A percentile compares a stretch with the other conserved stretches of the same genome.
phyloP scores from a whole-genome alignment of 1,284 basidiomycete genomes.

The Cryptococcus sp. region DNA sequence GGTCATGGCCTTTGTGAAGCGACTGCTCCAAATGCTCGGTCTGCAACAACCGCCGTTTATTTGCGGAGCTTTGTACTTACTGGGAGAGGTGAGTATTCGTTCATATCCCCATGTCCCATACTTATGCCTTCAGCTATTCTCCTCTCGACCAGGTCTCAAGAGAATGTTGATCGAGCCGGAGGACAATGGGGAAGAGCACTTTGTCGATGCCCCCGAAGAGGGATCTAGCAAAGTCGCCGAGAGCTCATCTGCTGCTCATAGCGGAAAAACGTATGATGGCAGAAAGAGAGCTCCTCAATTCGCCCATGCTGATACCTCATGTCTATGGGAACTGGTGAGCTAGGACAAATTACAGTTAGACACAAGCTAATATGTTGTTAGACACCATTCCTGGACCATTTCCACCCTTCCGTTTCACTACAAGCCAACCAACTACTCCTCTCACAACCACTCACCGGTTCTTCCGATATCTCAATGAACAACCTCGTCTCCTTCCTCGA shows the following conservation, averaged over 20 bases:
- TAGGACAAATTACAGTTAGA: neutral
- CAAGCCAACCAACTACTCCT: constrained; percentile 77
- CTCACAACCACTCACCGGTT: constrained; percentile 63
- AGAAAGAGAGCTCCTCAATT: constrained; percentile 87
- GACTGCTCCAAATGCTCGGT: constrained; percentile 79
- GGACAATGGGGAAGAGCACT: constrained; percentile 53
- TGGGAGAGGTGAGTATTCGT: constrained; percentile 50
- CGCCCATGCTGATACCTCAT: constrained; percentile 74
- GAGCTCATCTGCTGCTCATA: neutral
- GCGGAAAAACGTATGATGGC: constrained; percentile 61
- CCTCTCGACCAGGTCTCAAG: constrained; percentile 64
- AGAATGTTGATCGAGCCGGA: constrained; percentile 57
- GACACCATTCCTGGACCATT: constrained; percentile 71
- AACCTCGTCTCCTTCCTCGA: constrained; percentile 90
- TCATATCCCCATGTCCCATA: neutral
- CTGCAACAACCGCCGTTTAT: constrained; percentile 80
- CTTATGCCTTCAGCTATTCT: constrained; percentile 61
- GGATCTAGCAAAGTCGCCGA: constrained; percentile 5
- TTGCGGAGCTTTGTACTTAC: constrained; percentile 70
- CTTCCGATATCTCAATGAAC: constrained; percentile 84
- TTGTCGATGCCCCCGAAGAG: constrained; percentile 45
- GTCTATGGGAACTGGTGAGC: constrained; percentile 82
- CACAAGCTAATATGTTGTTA: neutral
- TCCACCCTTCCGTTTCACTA: constrained; percentile 84
- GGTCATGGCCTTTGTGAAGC: constrained; percentile 76